phyloP scores from a whole-genome alignment of 2,329 filamentous ascomycete genomes.

The Colletotrichum destructivum region DNA sequence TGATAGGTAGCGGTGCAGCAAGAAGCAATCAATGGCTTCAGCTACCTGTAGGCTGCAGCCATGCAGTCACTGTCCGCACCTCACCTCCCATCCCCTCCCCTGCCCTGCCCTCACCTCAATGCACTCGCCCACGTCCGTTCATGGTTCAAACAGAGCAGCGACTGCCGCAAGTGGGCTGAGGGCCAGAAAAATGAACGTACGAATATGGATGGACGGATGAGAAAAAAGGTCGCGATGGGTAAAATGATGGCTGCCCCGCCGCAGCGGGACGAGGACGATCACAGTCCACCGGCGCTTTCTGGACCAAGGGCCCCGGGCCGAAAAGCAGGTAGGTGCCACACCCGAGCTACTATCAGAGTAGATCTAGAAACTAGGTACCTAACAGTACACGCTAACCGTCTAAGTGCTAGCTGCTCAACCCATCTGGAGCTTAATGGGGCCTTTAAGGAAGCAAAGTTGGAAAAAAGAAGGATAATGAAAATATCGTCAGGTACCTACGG shows the following conservation, averaged over 20 bases:
- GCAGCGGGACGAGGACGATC: slow-evolving; percentile 25
- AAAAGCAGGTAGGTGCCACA: not conserved
- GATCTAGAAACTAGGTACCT: no score
- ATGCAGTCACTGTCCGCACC: not conserved
- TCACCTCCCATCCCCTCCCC: not conserved
- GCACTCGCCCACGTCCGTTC: no score
- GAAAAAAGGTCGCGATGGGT: slow-evolving; percentile 18
- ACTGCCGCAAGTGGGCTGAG: not conserved
- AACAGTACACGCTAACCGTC: not conserved
- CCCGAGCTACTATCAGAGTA: no score
- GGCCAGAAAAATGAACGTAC: no score
- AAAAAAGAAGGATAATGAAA: not conserved
- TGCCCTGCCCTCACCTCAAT: no score
- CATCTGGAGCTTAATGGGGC: slow-evolving; percentile 16
- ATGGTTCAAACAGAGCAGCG: not conserved
- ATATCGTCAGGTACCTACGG: no score
- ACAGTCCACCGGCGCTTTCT: slow-evolving; percentile 13
- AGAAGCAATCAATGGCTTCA: slow-evolving; percentile 3
- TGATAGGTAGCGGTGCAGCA: not conserved
- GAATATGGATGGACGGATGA: not conserved
- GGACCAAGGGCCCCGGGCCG: not conserved
- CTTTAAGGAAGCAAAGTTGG: not conserved
- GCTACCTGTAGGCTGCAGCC: slow-evolving; percentile 18
- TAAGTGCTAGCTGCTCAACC: not conserved
- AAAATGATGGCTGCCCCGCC: slow-evolving; percentile 32